Conservation (phyloP, 192 early-diverging fungal species). For the Piromyces finnis region DNA sequence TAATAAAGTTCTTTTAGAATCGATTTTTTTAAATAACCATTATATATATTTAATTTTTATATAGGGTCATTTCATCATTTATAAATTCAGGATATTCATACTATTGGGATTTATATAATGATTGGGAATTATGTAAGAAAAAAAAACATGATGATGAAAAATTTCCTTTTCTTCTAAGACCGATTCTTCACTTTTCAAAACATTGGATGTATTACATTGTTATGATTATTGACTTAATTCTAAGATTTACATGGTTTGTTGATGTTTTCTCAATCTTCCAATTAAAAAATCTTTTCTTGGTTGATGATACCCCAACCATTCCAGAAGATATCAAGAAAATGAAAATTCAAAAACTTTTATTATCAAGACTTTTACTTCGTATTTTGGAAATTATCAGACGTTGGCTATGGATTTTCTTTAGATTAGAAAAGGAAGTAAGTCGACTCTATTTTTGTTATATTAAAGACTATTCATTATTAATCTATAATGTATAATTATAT, state of each 20-base stretch:
- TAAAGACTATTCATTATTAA: background rate
- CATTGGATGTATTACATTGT: slow-evolving; percentile 56
- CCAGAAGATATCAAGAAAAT: slow-evolving; percentile 10
- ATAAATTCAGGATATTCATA: slow-evolving; percentile 85
- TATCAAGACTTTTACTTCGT: slow-evolving; percentile 58
- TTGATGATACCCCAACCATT: background rate
- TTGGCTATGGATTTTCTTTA: slow-evolving; percentile 90
- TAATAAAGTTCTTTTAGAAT: too few species aligned
- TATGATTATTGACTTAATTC: slow-evolving; percentile 55
- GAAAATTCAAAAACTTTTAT: slow-evolving; percentile 41
- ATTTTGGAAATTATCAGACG: slow-evolving; percentile 63
- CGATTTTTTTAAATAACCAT: too few species aligned
- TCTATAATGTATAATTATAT: background rate
- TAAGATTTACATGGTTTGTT: slow-evolving; percentile 74
- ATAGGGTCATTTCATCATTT: slow-evolving; percentile 38
- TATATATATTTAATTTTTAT: background rate
- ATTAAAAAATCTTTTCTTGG: slow-evolving; percentile 2
- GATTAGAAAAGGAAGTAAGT: slow-evolving; percentile 54
- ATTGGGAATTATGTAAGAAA: slow-evolving; percentile 56
- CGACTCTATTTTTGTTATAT: background rate
- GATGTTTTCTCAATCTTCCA: slow-evolving; percentile 26
- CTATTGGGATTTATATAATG: slow-evolving; percentile 89
- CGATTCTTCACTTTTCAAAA: slow-evolving; percentile 40
- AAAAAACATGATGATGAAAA: background rate
- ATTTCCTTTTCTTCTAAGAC: slow-evolving; percentile 33